Evolutionary conservation across 148 eudicot species (phyloP).

Genomic region (Limonium bicolor): DNA sequence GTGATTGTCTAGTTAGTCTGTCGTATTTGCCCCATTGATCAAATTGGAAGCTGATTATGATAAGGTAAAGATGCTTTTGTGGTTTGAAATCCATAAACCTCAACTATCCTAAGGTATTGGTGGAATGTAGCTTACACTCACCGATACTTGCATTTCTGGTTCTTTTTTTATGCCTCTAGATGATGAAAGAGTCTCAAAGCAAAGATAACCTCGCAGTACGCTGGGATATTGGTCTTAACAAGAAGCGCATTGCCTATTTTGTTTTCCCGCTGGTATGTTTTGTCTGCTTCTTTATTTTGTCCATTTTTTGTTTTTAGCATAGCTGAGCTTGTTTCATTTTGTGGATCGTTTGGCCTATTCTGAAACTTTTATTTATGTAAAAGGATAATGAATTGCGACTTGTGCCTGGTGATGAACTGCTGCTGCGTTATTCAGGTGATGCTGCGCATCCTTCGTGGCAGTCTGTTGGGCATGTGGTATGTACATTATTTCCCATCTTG

Average conservation of each 20-base stretch:
- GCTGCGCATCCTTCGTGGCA: constrained; percentile 93
- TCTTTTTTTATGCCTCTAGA: constrained; percentile 16
- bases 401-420: constrained; percentile 97
- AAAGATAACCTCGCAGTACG: constrained; percentile 85
- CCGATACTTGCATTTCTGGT: no score
- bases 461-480: constrained; percentile 97
- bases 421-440: constrained; percentile 91
- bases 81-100: no score
- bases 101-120: no score
- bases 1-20: no score
- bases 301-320: not conserved
- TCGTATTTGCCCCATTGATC: constrained; percentile 96
- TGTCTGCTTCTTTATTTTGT: constrained; percentile 1
- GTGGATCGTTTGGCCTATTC: not conserved
- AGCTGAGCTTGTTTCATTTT: not conserved
- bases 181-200: constrained; percentile 99
- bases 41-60: constrained; percentile 99
- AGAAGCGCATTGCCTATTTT: constrained; percentile 97
- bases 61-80: no score
- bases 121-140: no score
- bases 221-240: constrained; percentile 98
- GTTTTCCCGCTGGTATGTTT: constrained; percentile 76
- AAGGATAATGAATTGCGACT: constrained; percentile 99
- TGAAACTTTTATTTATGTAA: constrained; percentile 15
- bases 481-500: no score